A percentile compares a stretch with the other conserved stretches of the same genome.
Conservation (phyloP, 805 yeast species). For the Metschnikowia hibisci region DNA sequence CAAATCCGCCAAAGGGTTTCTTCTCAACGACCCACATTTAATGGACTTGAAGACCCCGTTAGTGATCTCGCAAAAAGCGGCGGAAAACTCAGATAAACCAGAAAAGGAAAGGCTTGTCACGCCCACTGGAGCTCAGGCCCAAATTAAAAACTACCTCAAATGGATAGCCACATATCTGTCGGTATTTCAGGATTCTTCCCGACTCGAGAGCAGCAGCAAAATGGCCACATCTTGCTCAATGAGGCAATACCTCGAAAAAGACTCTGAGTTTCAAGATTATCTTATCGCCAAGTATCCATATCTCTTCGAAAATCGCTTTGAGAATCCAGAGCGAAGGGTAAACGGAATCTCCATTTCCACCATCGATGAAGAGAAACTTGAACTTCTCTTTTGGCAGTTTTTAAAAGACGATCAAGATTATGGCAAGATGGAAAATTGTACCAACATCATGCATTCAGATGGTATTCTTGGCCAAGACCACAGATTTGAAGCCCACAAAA, state of each 20-base stretch:
- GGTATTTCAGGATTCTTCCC: conserved; percentile 15
- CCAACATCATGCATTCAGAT: neutral
- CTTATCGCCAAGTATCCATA: conserved; percentile 15
- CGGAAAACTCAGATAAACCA: neutral
- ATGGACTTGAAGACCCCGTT: conserved; percentile 36
- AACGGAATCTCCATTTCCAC: conserved; percentile 3
- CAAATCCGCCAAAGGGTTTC: conserved; percentile 49
- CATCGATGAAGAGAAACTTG: conserved; percentile 26
- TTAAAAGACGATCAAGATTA: conserved; percentile 12
- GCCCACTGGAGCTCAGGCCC: conserved; percentile 14
- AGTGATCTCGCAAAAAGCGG: conserved; percentile 9
- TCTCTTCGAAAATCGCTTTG: neutral
- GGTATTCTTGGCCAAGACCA: neutral
- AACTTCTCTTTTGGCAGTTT: conserved; percentile 40
- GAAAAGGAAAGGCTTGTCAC: conserved; percentile 3
- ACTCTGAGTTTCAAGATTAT: conserved; percentile 39
- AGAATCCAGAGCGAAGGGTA: neutral
- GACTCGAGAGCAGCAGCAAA: conserved; percentile 21
- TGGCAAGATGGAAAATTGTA: neutral
- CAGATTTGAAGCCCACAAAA: neutral
- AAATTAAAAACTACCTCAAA: conserved; percentile 15
- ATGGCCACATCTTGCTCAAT: conserved; percentile 51
- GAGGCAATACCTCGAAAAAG: conserved; percentile 56
- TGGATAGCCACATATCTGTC: conserved; percentile 17
- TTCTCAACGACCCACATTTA: conserved; percentile 45